Evolutionary conservation across 2,329 filamentous ascomycete genomes (phyloP).

Genomic region (Phialophora chinensis): DNA sequence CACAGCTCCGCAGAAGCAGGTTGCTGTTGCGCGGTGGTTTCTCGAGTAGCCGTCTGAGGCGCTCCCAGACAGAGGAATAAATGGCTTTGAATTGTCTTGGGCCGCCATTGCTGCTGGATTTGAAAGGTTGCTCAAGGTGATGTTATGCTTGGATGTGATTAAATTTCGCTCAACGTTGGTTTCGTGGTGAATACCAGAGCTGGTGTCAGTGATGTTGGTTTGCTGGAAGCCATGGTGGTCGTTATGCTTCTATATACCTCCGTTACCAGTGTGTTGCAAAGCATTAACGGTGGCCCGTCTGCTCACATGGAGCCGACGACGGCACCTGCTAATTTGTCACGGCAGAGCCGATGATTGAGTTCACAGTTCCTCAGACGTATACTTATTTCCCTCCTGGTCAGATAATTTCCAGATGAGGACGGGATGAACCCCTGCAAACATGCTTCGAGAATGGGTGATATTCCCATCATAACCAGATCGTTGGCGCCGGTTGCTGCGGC

Average conservation of each 20-base stretch:
- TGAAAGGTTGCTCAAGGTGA: not conserved
- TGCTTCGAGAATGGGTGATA: not conserved
- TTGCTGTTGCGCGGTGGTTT: slow-evolving; percentile 59
- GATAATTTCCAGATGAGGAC: slow-evolving; percentile 12
- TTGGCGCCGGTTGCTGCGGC: too few species aligned
- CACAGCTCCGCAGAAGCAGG: slow-evolving; percentile 64
- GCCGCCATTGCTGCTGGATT: slow-evolving; percentile 3
- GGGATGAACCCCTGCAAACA: not conserved
- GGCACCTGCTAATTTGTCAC: slow-evolving; percentile 1
- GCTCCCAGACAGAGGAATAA: slow-evolving; percentile 49
- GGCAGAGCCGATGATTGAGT: not conserved
- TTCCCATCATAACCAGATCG: not conserved
- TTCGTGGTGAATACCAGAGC: not conserved
- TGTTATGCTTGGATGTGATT: not conserved
- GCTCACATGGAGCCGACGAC: not conserved
- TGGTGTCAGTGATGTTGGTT: not conserved
- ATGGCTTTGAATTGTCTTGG: slow-evolving; percentile 30
- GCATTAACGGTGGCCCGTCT: not conserved
- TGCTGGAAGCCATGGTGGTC: not conserved
- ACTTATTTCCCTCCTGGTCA: slow-evolving; percentile 3
- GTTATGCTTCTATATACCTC: not conserved
- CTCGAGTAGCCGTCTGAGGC: slow-evolving; percentile 54
- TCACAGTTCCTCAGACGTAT: not conserved
- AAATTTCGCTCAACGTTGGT: not conserved
- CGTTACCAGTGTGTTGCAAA: not conserved